Conservation (phyloP, 2,329 filamentous ascomycete species). For the Neofusicoccum umdonicola region DNA sequence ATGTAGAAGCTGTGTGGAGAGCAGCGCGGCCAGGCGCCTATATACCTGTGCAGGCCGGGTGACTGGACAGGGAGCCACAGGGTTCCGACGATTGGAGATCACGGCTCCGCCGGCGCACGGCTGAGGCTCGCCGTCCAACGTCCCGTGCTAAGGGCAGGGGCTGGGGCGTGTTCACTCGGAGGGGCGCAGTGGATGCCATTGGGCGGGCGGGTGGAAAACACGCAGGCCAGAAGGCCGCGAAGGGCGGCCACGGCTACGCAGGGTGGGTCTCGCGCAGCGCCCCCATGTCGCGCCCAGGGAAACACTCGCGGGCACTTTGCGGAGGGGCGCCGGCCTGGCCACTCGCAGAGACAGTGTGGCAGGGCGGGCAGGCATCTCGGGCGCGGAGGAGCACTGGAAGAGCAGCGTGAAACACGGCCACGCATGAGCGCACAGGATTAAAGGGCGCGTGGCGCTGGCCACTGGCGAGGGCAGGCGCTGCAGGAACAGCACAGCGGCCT, state of each 20-base stretch:
- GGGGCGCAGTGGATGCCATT: background rate
- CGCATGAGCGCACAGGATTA: conserved; percentile 1
- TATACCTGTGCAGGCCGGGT: background rate
- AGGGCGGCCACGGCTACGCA: background rate
- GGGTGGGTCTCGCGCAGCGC: background rate
- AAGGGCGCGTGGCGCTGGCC: conserved; percentile 5
- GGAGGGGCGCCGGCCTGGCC: background rate
- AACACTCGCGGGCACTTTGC: conserved; percentile 7
- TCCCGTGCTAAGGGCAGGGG: background rate
- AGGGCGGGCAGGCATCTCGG: background rate
- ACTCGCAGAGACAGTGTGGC: background rate
- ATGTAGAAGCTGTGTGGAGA: background rate
- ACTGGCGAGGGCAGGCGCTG: conserved; percentile 1
- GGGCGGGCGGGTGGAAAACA: background rate
- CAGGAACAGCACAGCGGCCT: conserved; percentile 2
- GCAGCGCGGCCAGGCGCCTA: conserved; percentile 6
- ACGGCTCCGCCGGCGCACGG: background rate
- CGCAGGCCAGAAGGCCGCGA: background rate
- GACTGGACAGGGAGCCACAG: conserved; percentile 1
- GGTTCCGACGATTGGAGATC: conserved; percentile 9
- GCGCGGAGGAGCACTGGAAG: background rate
- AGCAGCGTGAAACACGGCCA: background rate
- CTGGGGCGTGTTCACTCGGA: background rate
- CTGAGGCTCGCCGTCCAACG: background rate
- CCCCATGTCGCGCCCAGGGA: background rate